Conservation (phyloP, 1,139 yeast species). For the Candida sanyaensis region DNA sequence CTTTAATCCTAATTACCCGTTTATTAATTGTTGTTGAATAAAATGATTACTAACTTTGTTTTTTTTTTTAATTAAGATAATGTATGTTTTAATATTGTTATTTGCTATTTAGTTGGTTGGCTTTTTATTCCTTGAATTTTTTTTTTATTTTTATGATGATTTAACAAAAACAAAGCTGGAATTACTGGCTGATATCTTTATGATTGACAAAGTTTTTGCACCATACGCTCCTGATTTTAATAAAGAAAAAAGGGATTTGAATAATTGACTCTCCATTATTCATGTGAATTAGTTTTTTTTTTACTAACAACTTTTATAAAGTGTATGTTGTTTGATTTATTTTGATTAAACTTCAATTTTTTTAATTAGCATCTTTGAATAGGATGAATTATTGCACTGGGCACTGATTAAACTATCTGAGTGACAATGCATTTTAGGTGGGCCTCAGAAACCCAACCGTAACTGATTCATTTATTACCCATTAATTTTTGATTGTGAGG, state of each 20-base stretch:
- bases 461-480: slow-evolving; percentile 57
- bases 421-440: slow-evolving; percentile 90
- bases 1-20: neutral
- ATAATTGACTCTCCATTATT: neutral
- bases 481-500: neutral
- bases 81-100: slow-evolving; percentile 18
- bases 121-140: neutral
- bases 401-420: slow-evolving; percentile 86
- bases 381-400: slow-evolving; percentile 99
- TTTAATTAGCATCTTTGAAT: slow-evolving; percentile 12
- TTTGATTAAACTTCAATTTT: neutral
- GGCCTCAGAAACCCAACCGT: slow-evolving; percentile 99
- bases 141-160: slow-evolving; percentile 58
- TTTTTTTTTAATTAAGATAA: neutral
- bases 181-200: slow-evolving; percentile 88
- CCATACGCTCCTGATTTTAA: slow-evolving; percentile 32
- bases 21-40: no score
- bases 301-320: slow-evolving; percentile 9
- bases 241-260: neutral
- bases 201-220: slow-evolving; percentile 93
- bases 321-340: slow-evolving; percentile 10
- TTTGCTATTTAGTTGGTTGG: slow-evolving; percentile 4
- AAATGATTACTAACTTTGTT: slow-evolving; percentile 5
- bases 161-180: slow-evolving; percentile 95
- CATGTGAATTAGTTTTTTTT: neutral